Evolutionary conservation across 2,329 filamentous ascomycete genomes (phyloP).

Genomic region (Dactylellina cionopaga): DNA sequence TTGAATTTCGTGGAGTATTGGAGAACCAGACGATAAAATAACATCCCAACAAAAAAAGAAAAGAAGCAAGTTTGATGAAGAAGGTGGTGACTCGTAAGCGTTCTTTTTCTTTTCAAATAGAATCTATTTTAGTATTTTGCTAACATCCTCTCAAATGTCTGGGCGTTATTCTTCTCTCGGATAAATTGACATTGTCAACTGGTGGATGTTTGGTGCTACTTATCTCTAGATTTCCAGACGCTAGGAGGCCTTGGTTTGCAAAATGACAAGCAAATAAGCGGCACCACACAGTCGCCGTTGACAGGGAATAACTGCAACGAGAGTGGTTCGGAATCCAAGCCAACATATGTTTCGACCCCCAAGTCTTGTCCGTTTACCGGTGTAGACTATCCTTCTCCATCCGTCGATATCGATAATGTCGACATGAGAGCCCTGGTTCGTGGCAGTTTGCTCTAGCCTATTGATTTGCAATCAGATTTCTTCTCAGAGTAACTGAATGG

Average conservation of each 20-base stretch:
- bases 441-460: conserved; percentile 18
- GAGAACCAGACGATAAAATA: conserved; percentile 28
- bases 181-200: conserved; percentile 33
- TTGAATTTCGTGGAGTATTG: conserved; percentile 11
- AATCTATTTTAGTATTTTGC: conserved; percentile 23
- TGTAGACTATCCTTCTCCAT: conserved; percentile 27
- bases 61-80: conserved; percentile 35
- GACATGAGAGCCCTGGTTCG: conserved; percentile 19
- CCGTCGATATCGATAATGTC: conserved; percentile 40
- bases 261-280: conserved; percentile 40
- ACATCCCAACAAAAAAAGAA: conserved; percentile 8
- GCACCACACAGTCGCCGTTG: conserved; percentile 47
- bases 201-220: conserved; percentile 10
- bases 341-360: conserved; percentile 47
- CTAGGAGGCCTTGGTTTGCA: conserved; percentile 15
- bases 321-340: conserved; percentile 48
- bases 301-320: conserved; percentile 35
- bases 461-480: conserved; percentile 20
- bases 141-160: conserved; percentile 28
- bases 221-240: conserved; percentile 26
- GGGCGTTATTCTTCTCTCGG: conserved; percentile 25
- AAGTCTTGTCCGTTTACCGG: conserved; percentile 29
- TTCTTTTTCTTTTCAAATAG: not conserved
- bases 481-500: conserved; percentile 19
- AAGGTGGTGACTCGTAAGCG: conserved; percentile 43